These are phyloP conservation scores for Staphylotrichum tortipilum DNA, from an alignment of 495 filamentous ascomycete species.

Conservation along the genomic window DNA sequence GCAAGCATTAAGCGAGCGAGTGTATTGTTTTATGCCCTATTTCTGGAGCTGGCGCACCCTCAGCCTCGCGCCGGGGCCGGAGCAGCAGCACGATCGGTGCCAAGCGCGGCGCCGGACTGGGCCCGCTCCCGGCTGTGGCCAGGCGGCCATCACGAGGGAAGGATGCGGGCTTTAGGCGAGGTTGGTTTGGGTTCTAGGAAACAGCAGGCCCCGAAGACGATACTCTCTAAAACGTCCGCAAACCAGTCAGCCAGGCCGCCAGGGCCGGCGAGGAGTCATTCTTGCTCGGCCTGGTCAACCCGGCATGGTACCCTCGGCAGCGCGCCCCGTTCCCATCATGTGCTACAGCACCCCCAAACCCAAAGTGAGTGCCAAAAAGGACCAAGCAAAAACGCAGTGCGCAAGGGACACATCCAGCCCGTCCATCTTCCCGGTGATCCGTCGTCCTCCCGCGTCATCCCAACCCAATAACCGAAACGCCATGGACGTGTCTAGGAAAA, in stretches of 20 bases:
- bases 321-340: neutral
- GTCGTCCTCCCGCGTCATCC: neutral
- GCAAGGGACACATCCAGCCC: neutral
- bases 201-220: neutral
- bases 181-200: neutral
- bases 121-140: neutral
- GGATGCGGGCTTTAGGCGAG: neutral
- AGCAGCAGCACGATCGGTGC: neutral
- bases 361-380: neutral
- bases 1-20: no score
- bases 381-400: neutral
- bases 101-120: neutral
- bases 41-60: no score
- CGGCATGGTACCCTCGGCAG: neutral
- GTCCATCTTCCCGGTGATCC: neutral
- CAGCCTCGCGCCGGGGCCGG: no score
- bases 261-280: neutral
- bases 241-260: neutral
- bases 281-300: neutral
- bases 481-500: neutral
- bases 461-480: slow-evolving; percentile 7
- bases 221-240: slow-evolving; percentile 1
- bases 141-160: neutral
- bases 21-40: neutral
- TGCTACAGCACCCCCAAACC: neutral